Evolutionary conservation across 495 filamentous ascomycete genomes (phyloP), one percentile per base, ranked within the genome.

Genomic region (Tricharina praecox): DNA sequence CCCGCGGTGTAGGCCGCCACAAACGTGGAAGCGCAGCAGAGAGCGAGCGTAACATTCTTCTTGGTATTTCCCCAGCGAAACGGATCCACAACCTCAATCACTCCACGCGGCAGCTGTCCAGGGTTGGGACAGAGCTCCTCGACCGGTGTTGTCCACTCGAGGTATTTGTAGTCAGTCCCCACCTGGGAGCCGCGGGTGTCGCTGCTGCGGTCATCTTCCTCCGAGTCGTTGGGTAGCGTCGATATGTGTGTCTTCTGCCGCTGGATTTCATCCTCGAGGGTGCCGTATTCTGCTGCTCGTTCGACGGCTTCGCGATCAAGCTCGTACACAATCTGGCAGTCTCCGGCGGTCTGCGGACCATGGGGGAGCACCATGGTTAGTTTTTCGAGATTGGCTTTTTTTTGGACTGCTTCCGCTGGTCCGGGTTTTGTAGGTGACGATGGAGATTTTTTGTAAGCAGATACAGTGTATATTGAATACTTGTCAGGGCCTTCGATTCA

Each of bases 1-100:
- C 87, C 85, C 0, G 85, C 81, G 0, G 79, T 75, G 59, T 86
- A 92, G 23, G 82, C 85, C 0, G 85, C 83, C 50, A 88, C 62
- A 5, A 73, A 72, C 0, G 86, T 93, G 1, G 81, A 81, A 18
- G 71, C 58, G 59, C 81, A 88, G 1, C 81, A 80, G 26, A 93
- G 69, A 60, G 66, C 71, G n/a, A 85, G 76, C 57, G 81, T 78
- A 59, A 11, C 10, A 24, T 43, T 43, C 40, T 43, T 43, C 21
- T 26, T 19, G 10, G 40, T 25, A 8, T 13, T 24, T 26, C 10
- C 20, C 40, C 40, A 43, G 10, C 13, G 7, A 23, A 43, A 43
- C 1, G 40, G 40, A 26, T 43, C 24, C 13, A 26, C 20, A 16
- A 20, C 20, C 16, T 43, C 40, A 11, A 44, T 50, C 15, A 58